Evolutionary conservation across 2,329 filamentous ascomycete species (phyloP).

Genomic region (Metarhizium brunneum): DNA sequence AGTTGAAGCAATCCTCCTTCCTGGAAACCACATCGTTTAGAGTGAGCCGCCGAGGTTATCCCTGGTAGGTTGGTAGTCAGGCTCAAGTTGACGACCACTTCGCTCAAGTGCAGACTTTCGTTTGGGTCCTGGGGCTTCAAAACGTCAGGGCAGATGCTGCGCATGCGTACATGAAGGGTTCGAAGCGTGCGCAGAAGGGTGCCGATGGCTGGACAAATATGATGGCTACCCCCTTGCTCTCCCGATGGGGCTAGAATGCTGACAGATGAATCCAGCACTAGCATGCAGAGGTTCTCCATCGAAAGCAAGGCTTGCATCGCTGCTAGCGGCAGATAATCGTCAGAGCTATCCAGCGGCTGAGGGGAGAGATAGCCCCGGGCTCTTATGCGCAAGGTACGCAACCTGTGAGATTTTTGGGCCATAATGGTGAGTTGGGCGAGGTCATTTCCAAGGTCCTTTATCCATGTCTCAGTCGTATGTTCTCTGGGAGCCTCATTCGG

Average conservation of each 20-base stretch:
- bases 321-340: slow-evolving; percentile 7
- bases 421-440: slow-evolving; percentile 9
- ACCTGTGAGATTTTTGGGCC: slow-evolving; percentile 4
- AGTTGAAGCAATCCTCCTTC: slow-evolving; percentile 7
- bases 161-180: slow-evolving; percentile 11
- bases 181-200: slow-evolving; percentile 9
- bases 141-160: slow-evolving; percentile 11
- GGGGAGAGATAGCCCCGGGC: slow-evolving; percentile 1
- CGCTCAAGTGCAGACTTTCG: slow-evolving; percentile 4
- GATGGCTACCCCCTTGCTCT: neutral
- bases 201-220: slow-evolving; percentile 11
- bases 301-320: slow-evolving; percentile 10
- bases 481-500: neutral
- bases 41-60: slow-evolving; percentile 9
- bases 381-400: slow-evolving; percentile 6
- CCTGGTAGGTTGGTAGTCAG: slow-evolving; percentile 2
- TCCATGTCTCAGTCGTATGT: slow-evolving; percentile 1
- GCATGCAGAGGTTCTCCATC: slow-evolving; percentile 8
- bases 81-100: slow-evolving; percentile 10
- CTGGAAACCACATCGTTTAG: slow-evolving; percentile 5
- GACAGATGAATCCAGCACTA: slow-evolving; percentile 10
- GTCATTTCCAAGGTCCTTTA: slow-evolving; percentile 5
- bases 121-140: slow-evolving; percentile 8
- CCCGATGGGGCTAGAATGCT: slow-evolving; percentile 2
- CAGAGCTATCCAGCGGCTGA: slow-evolving; percentile 1